Conservation (phyloP, 106 monocot genomes). For the Triglochin maritima region DNA sequence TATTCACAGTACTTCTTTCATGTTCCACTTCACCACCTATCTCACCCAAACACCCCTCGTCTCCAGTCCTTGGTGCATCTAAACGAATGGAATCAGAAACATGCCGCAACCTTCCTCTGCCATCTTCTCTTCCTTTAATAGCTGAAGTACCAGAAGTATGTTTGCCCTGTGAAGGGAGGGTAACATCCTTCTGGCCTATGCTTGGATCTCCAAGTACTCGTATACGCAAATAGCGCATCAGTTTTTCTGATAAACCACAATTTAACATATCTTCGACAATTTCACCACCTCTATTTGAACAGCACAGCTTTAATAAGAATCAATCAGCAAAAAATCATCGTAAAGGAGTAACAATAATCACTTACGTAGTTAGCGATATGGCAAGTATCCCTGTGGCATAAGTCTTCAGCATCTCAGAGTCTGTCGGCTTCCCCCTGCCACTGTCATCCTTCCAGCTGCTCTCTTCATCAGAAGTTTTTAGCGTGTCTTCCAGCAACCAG, state of each 20-base stretch:
- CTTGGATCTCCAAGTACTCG: conserved; percentile 56
- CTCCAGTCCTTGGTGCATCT: conserved; percentile 32
- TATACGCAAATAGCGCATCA: conserved; percentile 75
- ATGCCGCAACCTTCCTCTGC: conserved; percentile 36
- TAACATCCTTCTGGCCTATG: conserved; percentile 41
- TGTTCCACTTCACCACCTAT: conserved; percentile 26
- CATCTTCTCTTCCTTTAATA: conserved; percentile 56
- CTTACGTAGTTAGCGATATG: conserved; percentile 53
- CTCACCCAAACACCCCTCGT: conserved; percentile 36
- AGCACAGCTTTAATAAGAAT: not conserved
- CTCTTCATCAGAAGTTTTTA: conserved; percentile 23
- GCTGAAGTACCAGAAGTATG: conserved; percentile 30
- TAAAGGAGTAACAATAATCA: not conserved
- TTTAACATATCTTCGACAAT: conserved; percentile 78
- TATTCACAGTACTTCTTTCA: conserved; percentile 17
- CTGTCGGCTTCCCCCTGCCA: conserved; percentile 49
- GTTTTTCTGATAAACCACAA: conserved; percentile 74
- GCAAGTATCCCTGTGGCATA: conserved; percentile 93
- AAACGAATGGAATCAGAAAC: conserved; percentile 37
- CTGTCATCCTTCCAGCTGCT: conserved; percentile 44
- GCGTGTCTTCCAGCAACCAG: conserved; percentile 68
- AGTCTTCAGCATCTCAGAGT: conserved; percentile 74
- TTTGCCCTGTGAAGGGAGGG: conserved; percentile 33
- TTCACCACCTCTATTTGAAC: conserved; percentile 42
- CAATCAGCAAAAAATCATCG: conserved; percentile 1